A percentile compares a stretch with the other conserved stretches of the same genome.
Conservation (phyloP, 306 rosid genomes). For the Echinosophora koreensis region DNA sequence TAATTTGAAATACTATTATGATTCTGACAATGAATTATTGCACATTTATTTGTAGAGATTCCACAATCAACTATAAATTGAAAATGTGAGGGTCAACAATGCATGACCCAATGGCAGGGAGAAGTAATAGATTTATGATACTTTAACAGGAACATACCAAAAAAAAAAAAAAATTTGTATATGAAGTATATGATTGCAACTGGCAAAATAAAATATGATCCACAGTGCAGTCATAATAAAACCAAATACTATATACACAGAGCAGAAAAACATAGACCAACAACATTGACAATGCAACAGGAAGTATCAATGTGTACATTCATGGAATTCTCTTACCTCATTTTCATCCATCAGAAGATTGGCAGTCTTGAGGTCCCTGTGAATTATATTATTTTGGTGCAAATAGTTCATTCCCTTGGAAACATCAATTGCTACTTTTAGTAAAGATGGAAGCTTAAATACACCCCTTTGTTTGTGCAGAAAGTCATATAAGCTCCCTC, state of each 20-base stretch:
- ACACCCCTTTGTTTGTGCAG: conserved; percentile 92
- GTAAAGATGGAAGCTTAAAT: conserved; percentile 92
- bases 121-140: conserved; percentile 10
- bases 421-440: conserved; percentile 92
- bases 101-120: neutral
- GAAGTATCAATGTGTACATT: conserved; percentile 44
- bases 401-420: conserved; percentile 97
- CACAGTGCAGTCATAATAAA: conserved; percentile 24
- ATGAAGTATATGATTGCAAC: conserved; percentile 28
- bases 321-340: conserved; percentile 67
- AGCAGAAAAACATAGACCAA: conserved; percentile 38
- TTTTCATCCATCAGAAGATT: conserved; percentile 99
- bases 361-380: conserved; percentile 99
- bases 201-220: conserved; percentile 28
- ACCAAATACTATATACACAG: conserved; percentile 22
- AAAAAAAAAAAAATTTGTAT: neutral
- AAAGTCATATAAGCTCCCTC: conserved; percentile 94
- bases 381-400: conserved; percentile 98
- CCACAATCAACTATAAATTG: conserved; percentile 9
- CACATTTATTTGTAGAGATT: conserved; percentile 22
- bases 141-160: neutral
- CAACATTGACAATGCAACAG: conserved; percentile 37
- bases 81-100: conserved; percentile 11
- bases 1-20: neutral
- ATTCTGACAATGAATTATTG: conserved; percentile 16